These are phyloP conservation scores for Ormosia emarginata DNA, from an alignment of 306 rosid genomes.

Conservation along the genomic window DNA sequence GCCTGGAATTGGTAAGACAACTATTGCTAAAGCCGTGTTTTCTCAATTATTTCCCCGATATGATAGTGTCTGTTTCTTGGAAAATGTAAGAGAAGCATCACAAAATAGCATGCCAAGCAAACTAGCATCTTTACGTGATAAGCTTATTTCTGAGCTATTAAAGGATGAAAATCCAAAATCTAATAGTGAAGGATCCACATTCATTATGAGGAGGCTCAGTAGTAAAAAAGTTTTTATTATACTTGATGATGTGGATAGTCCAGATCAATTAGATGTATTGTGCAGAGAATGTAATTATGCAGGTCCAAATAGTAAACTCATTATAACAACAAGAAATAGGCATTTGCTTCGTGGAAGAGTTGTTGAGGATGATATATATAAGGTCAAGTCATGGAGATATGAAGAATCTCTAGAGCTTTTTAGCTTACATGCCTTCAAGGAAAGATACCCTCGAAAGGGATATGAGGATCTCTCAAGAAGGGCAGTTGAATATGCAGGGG, in stretches of 20 bases:
- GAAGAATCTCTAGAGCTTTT: neutral
- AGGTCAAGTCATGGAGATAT: neutral
- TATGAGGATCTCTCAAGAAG: neutral
- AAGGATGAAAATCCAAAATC: neutral
- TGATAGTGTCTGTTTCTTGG: neutral
- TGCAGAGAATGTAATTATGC: neutral
- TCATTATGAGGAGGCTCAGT: neutral
- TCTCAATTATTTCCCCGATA: neutral
- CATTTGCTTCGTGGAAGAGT: neutral
- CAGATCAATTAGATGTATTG: neutral
- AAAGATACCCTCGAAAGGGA: neutral
- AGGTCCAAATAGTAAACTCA: neutral
- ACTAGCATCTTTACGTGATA: neutral
- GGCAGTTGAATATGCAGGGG: neutral
- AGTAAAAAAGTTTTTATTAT: neutral
- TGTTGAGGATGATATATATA: neutral
- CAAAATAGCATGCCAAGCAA: too few species aligned
- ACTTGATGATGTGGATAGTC: neutral
- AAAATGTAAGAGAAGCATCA: neutral
- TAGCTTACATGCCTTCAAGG: neutral
- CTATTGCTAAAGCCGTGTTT: neutral
- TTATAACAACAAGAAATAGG: neutral
- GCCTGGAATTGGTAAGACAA: conserved; percentile 8
- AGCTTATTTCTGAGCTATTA: neutral
- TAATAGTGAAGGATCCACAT: neutral